Base-by-base conservation (phyloP, 768 basidiomycete genomes). In the Vararia minispora region DNA sequence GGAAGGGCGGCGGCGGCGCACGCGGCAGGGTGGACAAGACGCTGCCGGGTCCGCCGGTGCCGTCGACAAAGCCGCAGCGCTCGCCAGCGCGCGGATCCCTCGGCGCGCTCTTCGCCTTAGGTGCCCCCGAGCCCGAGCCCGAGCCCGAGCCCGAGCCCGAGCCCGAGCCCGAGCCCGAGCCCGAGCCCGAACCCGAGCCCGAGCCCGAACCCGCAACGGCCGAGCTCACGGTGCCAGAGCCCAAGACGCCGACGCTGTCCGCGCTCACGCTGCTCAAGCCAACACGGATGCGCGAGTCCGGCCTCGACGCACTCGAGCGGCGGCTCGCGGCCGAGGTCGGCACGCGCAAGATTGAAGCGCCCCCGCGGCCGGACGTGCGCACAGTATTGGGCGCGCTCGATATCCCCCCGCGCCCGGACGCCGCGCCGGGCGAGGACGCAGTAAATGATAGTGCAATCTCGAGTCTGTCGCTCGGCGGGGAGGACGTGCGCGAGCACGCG, bases 221-320 rank as follows among this genome's bases (percentile, higher is more conserved):
- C 24, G 14, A 18, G n/a, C n/a, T 37, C 12, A 10, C n/a, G 28
- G 17, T 16, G n/a, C 30, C 28, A 16, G 16, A 16, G 10, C 39
- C 35, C 30, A 32, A 34, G 3, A 58, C 57, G 3, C 56, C 60
- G 0, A 56, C 55, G 10, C 46, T 60, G 16, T 55, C 56, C 1
- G 59, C 56, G 0, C 30, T 59, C 5, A 45, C 52, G 1, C 52
- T 60, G 21, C 50, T 58, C 16, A 55, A 54, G 22, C 49, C 49
- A 6, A 49, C 52, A 6, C 42, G 35, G 8, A 34, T 30, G 5
- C 35, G 44, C 28, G 73, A 72, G 47, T 75, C 65, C 35, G 83
- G 83, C 7, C 58, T 88, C 3, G 83, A 88, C 45, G 83, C 76
- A 3, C 59, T 88, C 6, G 84, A 88, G 52, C 64, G 72, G 33